These are phyloP conservation scores for Rhypophila decipiens DNA, from an alignment of 495 filamentous ascomycete species.

Conservation along the genomic window DNA sequence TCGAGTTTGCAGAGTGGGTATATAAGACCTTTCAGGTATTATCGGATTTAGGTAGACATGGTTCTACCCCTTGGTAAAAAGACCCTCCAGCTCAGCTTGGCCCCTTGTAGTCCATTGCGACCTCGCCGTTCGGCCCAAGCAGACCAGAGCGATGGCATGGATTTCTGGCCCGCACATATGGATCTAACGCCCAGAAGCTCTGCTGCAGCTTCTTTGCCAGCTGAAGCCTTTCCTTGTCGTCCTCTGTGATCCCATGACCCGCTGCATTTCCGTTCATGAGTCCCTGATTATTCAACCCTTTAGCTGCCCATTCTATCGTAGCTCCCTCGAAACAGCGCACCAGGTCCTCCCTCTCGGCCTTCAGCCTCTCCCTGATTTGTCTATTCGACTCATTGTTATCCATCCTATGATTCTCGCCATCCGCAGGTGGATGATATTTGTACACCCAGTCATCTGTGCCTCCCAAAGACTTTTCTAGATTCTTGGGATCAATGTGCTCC, in stretches of 20 bases:
- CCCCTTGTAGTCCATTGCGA: too few species aligned
- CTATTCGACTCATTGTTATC: conserved; percentile 4
- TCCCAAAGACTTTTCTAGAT: conserved; percentile 7
- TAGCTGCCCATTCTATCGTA: conserved; percentile 4
- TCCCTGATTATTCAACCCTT: too few species aligned
- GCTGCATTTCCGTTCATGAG: too few species aligned
- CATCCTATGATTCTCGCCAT: conserved; percentile 4
- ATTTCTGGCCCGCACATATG: conserved; percentile 8
- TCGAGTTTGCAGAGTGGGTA: too few species aligned
- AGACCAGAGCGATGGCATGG: conserved; percentile 6
- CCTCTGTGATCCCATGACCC: too few species aligned
- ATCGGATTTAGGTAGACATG: too few species aligned
- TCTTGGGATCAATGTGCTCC: conserved; percentile 4
- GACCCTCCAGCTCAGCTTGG: too few species aligned
- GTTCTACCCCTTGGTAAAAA: too few species aligned
- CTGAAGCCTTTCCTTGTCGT: neutral
- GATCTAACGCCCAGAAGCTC: conserved; percentile 6
- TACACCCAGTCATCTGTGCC: conserved; percentile 7
- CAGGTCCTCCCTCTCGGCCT: neutral
- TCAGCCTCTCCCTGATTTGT: conserved; percentile 1
- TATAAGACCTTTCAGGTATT: too few species aligned
- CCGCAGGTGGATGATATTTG: conserved; percentile 4
- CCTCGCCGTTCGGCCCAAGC: neutral
- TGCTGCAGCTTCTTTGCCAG: conserved; percentile 1
- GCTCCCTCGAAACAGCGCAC: conserved; percentile 8